Base-by-base conservation (phyloP, 495 filamentous ascomycete genomes). In the Xylaria flabelliformis region DNA sequence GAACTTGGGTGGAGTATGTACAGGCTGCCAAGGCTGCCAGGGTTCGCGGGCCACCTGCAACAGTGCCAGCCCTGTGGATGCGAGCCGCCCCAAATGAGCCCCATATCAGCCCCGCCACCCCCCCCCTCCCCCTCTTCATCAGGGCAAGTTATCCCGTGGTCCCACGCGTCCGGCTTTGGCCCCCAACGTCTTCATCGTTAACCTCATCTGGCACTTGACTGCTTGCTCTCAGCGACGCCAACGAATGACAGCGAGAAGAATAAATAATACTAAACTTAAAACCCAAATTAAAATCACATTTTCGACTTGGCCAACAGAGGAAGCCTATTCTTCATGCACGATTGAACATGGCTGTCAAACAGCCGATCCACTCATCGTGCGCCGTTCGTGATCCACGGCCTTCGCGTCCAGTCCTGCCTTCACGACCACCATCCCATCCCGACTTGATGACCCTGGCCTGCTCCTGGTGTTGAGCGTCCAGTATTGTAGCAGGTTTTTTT, bases 391-490 rank as follows among this genome's bases (percentile, higher is more conserved):
- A 56, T 67, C 3, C 50, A 15, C 24, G 71, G 68, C 61, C 64
- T 41, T 75, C 64, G 76, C 66, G 66, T 46, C 71, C 71, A 75
- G 69, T 74, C 66, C 66, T 39, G 71, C 65, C 69, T 65, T 29
- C 41, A 67, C 71, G 55, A 63, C 64, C 64, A 72, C 36, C 36
- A 39, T 39, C 36, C 36, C 74, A 19, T 51, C 41, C 29, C 64
- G 46, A 34, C 24, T 34, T 70, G 19, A 71, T 70, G 68, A 29
- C 63, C 67, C 74, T 62, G 64, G 63, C 55, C 39, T 26, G 13
- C n/a, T 19, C 46, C 51, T 26, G 36, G 21, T 24, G 7, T 41
- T 9, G 48, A n/a, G 41, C 53, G 26, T 32, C 53, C 55, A 50
- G 21, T 48, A 41, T 32, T 6, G 15, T 29, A n/a, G 44, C 68